Percentiles rank a stretch among this genome's conserved stretches.
phyloP scores from a whole-genome alignment of 805 yeast species.

The Lachancea fermentati region DNA sequence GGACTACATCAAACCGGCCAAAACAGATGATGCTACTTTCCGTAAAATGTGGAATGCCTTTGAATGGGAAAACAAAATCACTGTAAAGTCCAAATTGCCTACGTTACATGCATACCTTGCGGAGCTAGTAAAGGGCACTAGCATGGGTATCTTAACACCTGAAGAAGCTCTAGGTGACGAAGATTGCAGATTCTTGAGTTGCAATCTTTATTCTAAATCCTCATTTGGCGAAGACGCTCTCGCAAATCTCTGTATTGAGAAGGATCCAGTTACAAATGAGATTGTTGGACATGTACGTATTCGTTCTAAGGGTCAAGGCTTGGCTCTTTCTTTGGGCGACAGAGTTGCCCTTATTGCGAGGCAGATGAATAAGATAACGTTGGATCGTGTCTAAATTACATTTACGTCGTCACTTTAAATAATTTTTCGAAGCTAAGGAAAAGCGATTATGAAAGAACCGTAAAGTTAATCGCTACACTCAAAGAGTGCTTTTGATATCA shows the following conservation, averaged over 20 bases:
- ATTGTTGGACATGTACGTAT: slow-evolving; percentile 93
- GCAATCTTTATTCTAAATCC: slow-evolving; percentile 86
- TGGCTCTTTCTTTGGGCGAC: slow-evolving; percentile 92
- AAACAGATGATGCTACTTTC: slow-evolving; percentile 81
- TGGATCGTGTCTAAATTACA: slow-evolving; percentile 27
- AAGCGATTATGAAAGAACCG: background rate
- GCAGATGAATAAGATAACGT: slow-evolving; percentile 38
- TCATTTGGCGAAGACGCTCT: slow-evolving; percentile 97
- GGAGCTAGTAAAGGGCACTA: slow-evolving; percentile 65
- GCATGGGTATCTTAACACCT: slow-evolving; percentile 90
- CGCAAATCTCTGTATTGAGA: slow-evolving; percentile 92
- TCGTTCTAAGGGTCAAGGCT: slow-evolving; percentile 95
- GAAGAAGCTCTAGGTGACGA: slow-evolving; percentile 87
- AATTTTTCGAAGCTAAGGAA: background rate
- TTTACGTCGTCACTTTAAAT: background rate
- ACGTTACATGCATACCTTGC: slow-evolving; percentile 74
- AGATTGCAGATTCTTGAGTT: slow-evolving; percentile 74
- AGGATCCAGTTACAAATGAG: slow-evolving; percentile 56
- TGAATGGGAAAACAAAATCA: slow-evolving; percentile 98
- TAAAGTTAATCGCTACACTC: no score
- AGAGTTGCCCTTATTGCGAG: slow-evolving; percentile 81
- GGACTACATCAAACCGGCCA: slow-evolving; percentile 97
- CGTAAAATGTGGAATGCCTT: slow-evolving; percentile 98
- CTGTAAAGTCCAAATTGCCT: slow-evolving; percentile 64
- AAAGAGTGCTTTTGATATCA: no score